phyloP scores from a whole-genome alignment of 2,329 filamentous ascomycete species.

The Beauveria caledonica region DNA sequence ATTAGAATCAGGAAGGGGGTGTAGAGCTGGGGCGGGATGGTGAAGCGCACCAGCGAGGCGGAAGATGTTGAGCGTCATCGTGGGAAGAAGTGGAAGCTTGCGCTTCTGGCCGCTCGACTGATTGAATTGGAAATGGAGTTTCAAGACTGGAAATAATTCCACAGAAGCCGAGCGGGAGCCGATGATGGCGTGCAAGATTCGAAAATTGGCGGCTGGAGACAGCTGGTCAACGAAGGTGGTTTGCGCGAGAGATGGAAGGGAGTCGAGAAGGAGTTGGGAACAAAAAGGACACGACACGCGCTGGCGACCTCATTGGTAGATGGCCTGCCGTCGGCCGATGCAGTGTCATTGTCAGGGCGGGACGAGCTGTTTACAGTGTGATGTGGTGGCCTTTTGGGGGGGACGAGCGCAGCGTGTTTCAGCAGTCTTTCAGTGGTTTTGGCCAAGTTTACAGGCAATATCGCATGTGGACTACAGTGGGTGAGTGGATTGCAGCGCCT shows the following conservation, averaged over 20 bases:
- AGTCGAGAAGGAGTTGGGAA: background rate
- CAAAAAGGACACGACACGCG: conserved; percentile 21
- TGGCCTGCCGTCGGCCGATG: background rate
- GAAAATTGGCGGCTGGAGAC: background rate
- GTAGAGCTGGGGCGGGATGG: conserved; percentile 3
- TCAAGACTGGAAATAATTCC: background rate
- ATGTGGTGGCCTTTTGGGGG: too few relatives aligned
- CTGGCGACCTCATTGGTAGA: conserved; percentile 17
- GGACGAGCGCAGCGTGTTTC: background rate
- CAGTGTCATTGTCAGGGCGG: background rate
- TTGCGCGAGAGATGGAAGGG: conserved; percentile 6
- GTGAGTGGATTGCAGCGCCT: background rate
- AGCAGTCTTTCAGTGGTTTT: background rate
- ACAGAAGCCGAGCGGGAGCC: background rate
- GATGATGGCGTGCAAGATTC: background rate
- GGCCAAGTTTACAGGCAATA: background rate
- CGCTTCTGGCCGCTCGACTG: background rate
- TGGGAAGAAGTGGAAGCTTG: conserved; percentile 10
- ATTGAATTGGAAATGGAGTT: background rate
- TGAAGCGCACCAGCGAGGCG: conserved; percentile 43
- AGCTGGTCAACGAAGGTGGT: background rate
- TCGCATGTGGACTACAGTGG: background rate
- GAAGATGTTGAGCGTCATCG: conserved; percentile 50
- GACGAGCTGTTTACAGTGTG: background rate
- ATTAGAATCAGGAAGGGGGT: conserved; percentile 16